A percentile compares a stretch with the other conserved stretches of the same genome.
phyloP scores from a whole-genome alignment of 2,329 filamentous ascomycete species.

The Pseudogymnoascus sp. region DNA sequence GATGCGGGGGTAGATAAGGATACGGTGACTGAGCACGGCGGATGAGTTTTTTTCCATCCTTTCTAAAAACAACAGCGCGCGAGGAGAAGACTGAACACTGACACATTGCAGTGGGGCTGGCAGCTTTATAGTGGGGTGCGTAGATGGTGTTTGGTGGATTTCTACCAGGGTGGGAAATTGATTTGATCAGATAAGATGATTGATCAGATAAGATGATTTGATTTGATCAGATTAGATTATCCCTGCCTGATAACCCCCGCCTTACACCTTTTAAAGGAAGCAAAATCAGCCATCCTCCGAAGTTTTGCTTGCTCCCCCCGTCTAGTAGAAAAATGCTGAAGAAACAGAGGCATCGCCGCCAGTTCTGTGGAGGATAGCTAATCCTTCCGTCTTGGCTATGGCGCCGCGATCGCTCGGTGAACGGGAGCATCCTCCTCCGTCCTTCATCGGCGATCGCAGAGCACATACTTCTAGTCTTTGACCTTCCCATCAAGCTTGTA shows the following conservation, averaged over 20 bases:
- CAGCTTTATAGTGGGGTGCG: not conserved
- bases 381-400: slow-evolving; percentile 1
- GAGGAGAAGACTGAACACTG: not conserved
- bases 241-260: not conserved
- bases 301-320: not conserved
- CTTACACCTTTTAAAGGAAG: not conserved
- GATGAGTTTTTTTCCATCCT: not conserved
- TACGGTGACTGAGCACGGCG: not conserved
- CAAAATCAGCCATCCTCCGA: not conserved
- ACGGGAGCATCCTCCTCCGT: not conserved
- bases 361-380: not conserved
- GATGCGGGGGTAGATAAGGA: not conserved
- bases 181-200: not conserved
- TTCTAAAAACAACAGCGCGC: not conserved
- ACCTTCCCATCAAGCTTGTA: not conserved
- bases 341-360: not conserved
- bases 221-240: slow-evolving; percentile 6
- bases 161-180: not conserved
- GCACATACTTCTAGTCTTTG: not conserved
- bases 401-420: not conserved
- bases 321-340: too few relatives aligned
- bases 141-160: not conserved
- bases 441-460: not conserved
- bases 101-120: not conserved
- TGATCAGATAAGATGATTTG: slow-evolving; percentile 4